Percentiles rank a stretch among this genome's conserved stretches.
phyloP scores from a whole-genome alignment of 1,284 basidiomycete species.

The Ganoderma meredithae region DNA sequence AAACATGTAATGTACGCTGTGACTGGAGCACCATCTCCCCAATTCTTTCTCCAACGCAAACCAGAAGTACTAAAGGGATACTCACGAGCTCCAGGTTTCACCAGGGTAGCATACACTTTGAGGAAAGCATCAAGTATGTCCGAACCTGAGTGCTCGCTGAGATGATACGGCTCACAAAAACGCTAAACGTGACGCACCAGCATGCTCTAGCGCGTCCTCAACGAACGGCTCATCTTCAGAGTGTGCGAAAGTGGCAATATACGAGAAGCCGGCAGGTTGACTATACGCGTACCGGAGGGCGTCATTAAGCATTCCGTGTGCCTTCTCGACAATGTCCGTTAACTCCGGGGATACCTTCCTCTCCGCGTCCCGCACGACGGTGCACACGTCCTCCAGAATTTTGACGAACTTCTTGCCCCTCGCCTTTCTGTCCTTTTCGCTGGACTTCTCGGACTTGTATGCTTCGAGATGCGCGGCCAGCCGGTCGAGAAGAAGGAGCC shows the following conservation, averaged over 20 bases:
- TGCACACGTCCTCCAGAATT: conserved; percentile 29
- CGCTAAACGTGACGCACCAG: not conserved
- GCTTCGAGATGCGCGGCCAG: conserved; percentile 15
- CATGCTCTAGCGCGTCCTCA: conserved; percentile 25
- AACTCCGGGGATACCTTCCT: conserved; percentile 23
- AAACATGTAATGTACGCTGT: not conserved
- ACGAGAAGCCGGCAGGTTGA: conserved; percentile 31
- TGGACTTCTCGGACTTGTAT: conserved; percentile 8
- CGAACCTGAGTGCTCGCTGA: conserved; percentile 11
- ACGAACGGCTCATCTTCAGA: conserved; percentile 36
- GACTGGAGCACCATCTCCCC: not conserved
- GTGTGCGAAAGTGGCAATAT: conserved; percentile 46
- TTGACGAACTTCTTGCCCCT: conserved; percentile 23
- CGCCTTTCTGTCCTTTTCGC: conserved; percentile 14
- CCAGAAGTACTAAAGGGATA: not conserved
- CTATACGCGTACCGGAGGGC: conserved; percentile 35
- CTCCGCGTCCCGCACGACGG: conserved; percentile 35
- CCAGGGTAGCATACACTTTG: conserved; percentile 19
- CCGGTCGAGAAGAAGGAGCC: conserved; percentile 19
- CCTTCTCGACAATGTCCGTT: conserved; percentile 43
- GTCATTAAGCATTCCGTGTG: conserved; percentile 35
- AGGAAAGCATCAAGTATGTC: conserved; percentile 19
- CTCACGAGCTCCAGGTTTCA: conserved; percentile 21
- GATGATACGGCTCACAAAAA: not conserved
- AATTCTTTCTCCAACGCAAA: too few species aligned